A percentile compares a stretch with the other conserved stretches of the same genome.
Evolutionary conservation across 1,139 yeast genomes (phyloP).

Genomic region (Lizanozyma gosingica): DNA sequence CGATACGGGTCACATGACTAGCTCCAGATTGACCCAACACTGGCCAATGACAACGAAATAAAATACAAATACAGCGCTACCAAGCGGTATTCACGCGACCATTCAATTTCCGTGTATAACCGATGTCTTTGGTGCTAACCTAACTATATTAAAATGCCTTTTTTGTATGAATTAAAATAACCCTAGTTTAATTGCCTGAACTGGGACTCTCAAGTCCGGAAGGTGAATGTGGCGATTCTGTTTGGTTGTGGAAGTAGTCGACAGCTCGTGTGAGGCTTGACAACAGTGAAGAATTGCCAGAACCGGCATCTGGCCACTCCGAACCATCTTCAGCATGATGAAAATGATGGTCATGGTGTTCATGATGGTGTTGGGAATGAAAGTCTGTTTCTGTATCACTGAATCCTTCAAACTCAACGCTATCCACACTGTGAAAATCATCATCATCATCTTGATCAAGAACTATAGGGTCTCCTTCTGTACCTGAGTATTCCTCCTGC

Average conservation of each 20-base stretch:
- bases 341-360: background rate
- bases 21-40: background rate
- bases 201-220: no score
- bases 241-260: background rate
- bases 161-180: no score
- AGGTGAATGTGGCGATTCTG: background rate
- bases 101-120: no score
- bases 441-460: conserved; percentile 10
- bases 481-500: conserved; percentile 1
- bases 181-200: no score
- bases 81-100: no score
- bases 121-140: no score
- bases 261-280: background rate
- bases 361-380: background rate
- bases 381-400: background rate
- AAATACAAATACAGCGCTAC: background rate
- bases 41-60: background rate
- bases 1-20: background rate
- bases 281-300: background rate
- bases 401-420: background rate
- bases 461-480: conserved; percentile 6
- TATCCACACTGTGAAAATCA: conserved; percentile 1
- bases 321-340: background rate
- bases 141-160: no score
- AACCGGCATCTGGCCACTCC: background rate